Percentiles rank a stretch among this genome's conserved stretches.
These are phyloP conservation scores for Scheffersomyces illinoinensis DNA, from an alignment of 1,139 yeast species.

Conservation along the genomic window DNA sequence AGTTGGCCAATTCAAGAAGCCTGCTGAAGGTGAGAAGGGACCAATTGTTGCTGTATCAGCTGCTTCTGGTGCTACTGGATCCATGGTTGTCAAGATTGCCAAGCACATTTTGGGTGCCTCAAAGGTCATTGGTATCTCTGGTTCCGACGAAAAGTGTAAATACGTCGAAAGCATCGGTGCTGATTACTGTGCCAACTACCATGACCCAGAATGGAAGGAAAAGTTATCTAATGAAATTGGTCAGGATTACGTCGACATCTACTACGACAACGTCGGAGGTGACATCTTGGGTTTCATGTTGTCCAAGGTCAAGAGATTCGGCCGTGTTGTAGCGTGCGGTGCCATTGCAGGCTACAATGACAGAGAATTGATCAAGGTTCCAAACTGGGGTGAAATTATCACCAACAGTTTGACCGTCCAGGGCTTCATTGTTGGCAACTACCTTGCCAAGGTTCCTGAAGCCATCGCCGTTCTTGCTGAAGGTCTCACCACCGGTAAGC, in stretches of 20 bases:
- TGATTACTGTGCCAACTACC: slow-evolving; percentile 56
- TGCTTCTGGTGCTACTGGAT: slow-evolving; percentile 74
- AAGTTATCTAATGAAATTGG: slow-evolving; percentile 49
- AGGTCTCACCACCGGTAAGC: slow-evolving; percentile 42
- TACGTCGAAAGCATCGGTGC: slow-evolving; percentile 60
- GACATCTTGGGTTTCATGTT: slow-evolving; percentile 19
- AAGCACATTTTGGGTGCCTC: slow-evolving; percentile 52
- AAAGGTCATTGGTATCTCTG: slow-evolving; percentile 65
- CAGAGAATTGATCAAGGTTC: slow-evolving; percentile 28
- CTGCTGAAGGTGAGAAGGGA: slow-evolving; percentile 28
- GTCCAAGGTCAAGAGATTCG: slow-evolving; percentile 19
- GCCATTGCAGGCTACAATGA: slow-evolving; percentile 37
- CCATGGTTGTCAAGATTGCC: slow-evolving; percentile 61
- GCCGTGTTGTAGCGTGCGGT: slow-evolving; percentile 30
- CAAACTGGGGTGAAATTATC: slow-evolving; percentile 44
- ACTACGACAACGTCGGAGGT: slow-evolving; percentile 28
- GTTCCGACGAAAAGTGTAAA: slow-evolving; percentile 56
- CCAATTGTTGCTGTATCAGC: slow-evolving; percentile 55
- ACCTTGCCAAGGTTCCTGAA: slow-evolving; percentile 27
- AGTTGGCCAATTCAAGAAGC: slow-evolving; percentile 36
- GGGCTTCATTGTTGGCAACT: slow-evolving; percentile 51
- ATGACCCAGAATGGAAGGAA: slow-evolving; percentile 41
- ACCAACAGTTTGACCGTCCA: slow-evolving; percentile 47
- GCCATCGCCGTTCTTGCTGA: slow-evolving; percentile 35
- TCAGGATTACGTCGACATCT: slow-evolving; percentile 42